Evolutionary conservation across 2,329 filamentous ascomycete species (phyloP).

Genomic region (Penicillium sp.): DNA sequence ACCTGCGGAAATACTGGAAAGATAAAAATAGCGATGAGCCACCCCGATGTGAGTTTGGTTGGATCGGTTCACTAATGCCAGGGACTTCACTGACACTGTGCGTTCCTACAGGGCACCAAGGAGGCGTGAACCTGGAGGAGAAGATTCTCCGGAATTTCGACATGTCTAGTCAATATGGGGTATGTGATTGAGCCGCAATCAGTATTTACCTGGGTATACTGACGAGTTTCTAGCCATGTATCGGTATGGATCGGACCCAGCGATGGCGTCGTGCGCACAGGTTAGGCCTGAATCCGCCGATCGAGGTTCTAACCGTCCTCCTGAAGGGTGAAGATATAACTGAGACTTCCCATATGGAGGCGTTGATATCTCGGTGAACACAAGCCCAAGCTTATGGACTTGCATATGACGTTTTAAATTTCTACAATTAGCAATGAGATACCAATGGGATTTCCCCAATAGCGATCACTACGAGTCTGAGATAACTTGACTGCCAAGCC

Average conservation of each 20-base stretch:
- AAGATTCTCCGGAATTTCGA: conserved; percentile 92
- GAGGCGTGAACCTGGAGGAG: conserved; percentile 70
- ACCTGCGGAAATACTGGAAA: conserved; percentile 78
- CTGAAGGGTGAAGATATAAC: neutral
- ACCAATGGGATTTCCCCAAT: neutral
- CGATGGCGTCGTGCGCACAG: neutral
- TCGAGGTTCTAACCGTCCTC: neutral
- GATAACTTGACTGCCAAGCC: no score
- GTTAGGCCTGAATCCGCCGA: neutral
- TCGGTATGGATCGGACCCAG: conserved; percentile 61
- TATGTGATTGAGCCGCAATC: conserved; percentile 53
- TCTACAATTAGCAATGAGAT: neutral
- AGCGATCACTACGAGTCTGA: no score
- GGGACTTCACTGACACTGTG: neutral
- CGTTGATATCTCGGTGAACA: neutral
- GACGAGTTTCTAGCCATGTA: conserved; percentile 66
- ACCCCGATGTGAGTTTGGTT: conserved; percentile 50
- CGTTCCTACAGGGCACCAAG: conserved; percentile 65
- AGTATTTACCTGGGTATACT: neutral
- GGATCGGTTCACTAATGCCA: neutral
- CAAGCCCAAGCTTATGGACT: neutral
- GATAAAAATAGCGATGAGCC: conserved; percentile 68
- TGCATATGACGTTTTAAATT: neutral
- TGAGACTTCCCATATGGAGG: neutral
- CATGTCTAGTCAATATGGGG: conserved; percentile 85